phyloP scores from a whole-genome alignment of 108 stramenopile species.

The Ochromonas danica region DNA sequence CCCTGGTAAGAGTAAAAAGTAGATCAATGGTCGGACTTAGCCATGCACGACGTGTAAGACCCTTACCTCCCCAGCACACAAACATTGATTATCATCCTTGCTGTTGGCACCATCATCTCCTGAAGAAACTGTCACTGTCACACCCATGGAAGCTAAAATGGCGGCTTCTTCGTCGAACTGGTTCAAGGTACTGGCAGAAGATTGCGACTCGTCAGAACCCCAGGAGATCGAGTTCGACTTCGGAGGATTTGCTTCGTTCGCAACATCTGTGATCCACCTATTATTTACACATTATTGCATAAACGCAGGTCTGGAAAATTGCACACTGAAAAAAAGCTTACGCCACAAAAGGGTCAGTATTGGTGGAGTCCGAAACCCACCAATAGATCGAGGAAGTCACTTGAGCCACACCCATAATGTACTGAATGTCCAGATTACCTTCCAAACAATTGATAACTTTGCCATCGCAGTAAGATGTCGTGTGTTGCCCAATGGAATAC shows the following conservation, averaged over 20 bases:
- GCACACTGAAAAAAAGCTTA: too few relatives aligned
- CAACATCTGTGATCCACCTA: not conserved
- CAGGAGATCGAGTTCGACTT: not conserved
- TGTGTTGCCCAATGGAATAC: not conserved
- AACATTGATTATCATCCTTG: constrained; percentile 35
- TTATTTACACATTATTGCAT: not conserved
- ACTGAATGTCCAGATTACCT: constrained; percentile 34
- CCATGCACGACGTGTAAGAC: not conserved
- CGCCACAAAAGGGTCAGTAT: constrained; percentile 22
- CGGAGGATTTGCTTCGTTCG: constrained; percentile 1
- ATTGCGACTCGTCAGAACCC: not conserved
- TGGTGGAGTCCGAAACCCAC: not conserved
- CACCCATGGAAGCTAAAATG: constrained; percentile 2
- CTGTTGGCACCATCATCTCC: constrained; percentile 23
- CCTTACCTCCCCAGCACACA: constrained; percentile 18
- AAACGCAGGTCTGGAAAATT: too few relatives aligned
- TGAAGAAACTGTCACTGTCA: not conserved
- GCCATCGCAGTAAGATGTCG: not conserved
- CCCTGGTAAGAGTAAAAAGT: not conserved
- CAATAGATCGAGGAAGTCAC: not conserved
- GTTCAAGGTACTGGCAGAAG: not conserved
- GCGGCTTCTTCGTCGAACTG: not conserved
- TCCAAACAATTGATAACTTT: not conserved
- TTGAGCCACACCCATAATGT: constrained; percentile 7
- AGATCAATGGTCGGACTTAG: not conserved